Percentiles rank a stretch among this genome's conserved stretches.
phyloP scores from a whole-genome alignment of 768 basidiomycete species.

The Leucosporidium scottii region DNA sequence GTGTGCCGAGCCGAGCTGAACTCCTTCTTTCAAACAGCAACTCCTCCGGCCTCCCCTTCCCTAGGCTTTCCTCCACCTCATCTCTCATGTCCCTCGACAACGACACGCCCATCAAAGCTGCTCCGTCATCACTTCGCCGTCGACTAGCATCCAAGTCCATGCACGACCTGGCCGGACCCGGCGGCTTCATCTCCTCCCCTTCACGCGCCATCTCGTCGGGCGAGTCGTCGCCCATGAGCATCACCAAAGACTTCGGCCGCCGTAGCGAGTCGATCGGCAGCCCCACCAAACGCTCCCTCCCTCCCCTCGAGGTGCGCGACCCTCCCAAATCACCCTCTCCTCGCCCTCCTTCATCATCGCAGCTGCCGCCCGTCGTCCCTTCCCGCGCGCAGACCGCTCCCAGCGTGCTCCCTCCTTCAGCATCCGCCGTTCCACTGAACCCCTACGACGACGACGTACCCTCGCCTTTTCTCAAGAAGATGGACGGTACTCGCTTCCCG shows the following conservation, averaged over 20 bases:
- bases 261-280: neutral
- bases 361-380: neutral
- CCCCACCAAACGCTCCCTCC: neutral
- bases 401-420: neutral
- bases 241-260: neutral
- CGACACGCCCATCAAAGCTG: constrained; percentile 30
- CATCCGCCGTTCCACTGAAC: neutral
- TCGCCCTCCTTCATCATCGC: neutral
- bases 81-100: constrained; percentile 33
- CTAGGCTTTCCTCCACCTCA: constrained; percentile 20
- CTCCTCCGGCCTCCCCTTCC: constrained; percentile 13
- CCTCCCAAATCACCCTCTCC: neutral
- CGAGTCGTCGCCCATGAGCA: no score
- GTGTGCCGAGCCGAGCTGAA: neutral
- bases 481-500: constrained; percentile 6
- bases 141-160: constrained; percentile 30
- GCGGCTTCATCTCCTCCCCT: constrained; percentile 5
- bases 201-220: constrained; percentile 13
- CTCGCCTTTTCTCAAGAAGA: constrained; percentile 30
- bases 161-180: constrained; percentile 18
- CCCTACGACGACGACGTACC: constrained; percentile 29
- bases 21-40: neutral
- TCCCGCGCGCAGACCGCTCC: neutral
- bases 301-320: neutral
- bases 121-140: constrained; percentile 15